phyloP scores from a whole-genome alignment of 208 protist species.

The Leishmania braziliensis region DNA sequence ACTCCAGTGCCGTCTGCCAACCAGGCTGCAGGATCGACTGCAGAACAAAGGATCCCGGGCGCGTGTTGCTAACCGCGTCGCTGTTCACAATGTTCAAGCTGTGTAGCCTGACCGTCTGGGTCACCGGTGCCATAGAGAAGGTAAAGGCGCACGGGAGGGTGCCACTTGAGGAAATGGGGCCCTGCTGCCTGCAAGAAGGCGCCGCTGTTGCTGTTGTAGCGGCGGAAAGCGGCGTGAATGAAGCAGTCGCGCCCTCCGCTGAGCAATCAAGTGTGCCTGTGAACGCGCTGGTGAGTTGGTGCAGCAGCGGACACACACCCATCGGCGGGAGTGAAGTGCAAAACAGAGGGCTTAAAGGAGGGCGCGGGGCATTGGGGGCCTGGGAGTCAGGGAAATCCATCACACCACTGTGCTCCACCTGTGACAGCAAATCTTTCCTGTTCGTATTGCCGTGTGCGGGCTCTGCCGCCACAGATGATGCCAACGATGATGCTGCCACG shows the following conservation, averaged over 20 bases:
- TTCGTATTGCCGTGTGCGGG: background rate
- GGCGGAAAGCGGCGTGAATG: too few species aligned
- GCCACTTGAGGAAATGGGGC: background rate
- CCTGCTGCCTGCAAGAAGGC: background rate
- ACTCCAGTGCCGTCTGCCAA: conserved; percentile 46
- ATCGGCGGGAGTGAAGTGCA: background rate
- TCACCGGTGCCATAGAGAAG: background rate
- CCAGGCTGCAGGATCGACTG: conserved; percentile 69
- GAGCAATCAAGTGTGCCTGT: background rate
- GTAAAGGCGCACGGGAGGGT: background rate
- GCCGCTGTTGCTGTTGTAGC: background rate
- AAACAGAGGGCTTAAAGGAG: background rate
- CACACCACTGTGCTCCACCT: background rate
- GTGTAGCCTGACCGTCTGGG: conserved; percentile 23
- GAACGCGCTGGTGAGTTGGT: background rate
- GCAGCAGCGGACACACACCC: conserved; percentile 12
- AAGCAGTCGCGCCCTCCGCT: background rate
- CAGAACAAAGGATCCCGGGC: conserved; percentile 49
- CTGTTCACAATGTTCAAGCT: conserved; percentile 61
- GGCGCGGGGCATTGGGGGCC: background rate
- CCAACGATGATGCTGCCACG: background rate
- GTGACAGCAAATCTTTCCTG: too few species aligned
- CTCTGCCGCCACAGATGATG: too few species aligned
- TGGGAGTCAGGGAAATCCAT: too few species aligned
- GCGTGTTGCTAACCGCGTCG: conserved; percentile 21